These are phyloP conservation scores for Wickerhamiella alocasiicola DNA, from an alignment of 805 yeast genomes.

Conservation along the genomic window DNA sequence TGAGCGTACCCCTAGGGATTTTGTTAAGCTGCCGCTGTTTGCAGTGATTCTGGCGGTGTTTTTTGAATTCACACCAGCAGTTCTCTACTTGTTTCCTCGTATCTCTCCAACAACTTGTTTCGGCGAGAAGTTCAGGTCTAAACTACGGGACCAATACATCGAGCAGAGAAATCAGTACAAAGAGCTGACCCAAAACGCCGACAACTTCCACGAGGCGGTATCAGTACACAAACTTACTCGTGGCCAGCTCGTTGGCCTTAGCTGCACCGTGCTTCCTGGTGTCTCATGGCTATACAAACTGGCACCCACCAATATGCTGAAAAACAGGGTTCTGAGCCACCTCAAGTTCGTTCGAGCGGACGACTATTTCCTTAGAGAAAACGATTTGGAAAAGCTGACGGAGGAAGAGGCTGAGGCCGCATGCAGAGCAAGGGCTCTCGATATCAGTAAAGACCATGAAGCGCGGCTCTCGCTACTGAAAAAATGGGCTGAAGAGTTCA, in stretches of 20 bases:
- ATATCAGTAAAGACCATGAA: slow-evolving; percentile 7
- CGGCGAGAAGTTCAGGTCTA: slow-evolving; percentile 10
- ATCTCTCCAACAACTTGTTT: slow-evolving; percentile 50
- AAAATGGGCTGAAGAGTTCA: slow-evolving; percentile 18
- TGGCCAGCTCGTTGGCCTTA: slow-evolving; percentile 12
- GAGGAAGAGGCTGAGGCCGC: slow-evolving; percentile 16
- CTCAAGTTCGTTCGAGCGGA: slow-evolving; percentile 18
- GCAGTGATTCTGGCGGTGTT: slow-evolving; percentile 41
- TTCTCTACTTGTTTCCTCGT: slow-evolving; percentile 42
- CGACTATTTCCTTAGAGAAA: slow-evolving; percentile 15
- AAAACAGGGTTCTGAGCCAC: slow-evolving; percentile 14
- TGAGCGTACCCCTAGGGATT: slow-evolving; percentile 39
- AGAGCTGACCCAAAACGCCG: neutral
- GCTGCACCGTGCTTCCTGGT: slow-evolving; percentile 14
- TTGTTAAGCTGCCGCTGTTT: slow-evolving; percentile 45
- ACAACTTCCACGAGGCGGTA: neutral
- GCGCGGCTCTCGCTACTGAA: slow-evolving; percentile 8
- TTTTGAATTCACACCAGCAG: slow-evolving; percentile 44
- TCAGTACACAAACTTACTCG: slow-evolving; percentile 14
- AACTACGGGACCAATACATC: slow-evolving; percentile 9
- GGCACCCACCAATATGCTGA: slow-evolving; percentile 13
- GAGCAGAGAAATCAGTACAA: slow-evolving; percentile 1
- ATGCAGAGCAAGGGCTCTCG: slow-evolving; percentile 17
- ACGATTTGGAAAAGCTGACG: slow-evolving; percentile 11
- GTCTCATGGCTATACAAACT: slow-evolving; percentile 9